Conservation (phyloP, 176 grass and related monocot species). For the Sorghum bicolor region Sorghum_bicolor_NCBIv3 NC_012870.2:12380501-12381000, state of each 20-base stretch:
- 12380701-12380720: slow-evolving; percentile 9
- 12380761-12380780: slow-evolving; percentile 7
- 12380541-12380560: neutral
- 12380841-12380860: neutral
- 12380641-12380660: slow-evolving; percentile 12
- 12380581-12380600: neutral
- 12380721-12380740: slow-evolving; percentile 19
- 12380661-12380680: slow-evolving; percentile 4
- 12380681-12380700: neutral
- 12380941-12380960: slow-evolving; percentile 11
- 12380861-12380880: neutral
- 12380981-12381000: neutral
- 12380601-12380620: slow-evolving; percentile 1
- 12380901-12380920: neutral
- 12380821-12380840: neutral
- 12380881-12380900: slow-evolving; percentile 7
- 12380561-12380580: neutral
- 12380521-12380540: neutral
- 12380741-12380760: slow-evolving; percentile 14
- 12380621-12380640: slow-evolving; percentile 2
- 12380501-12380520: neutral
- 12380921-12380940: slow-evolving; percentile 1
- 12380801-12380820: slow-evolving; percentile 21
- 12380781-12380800: slow-evolving; percentile 20
- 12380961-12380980: neutral